phyloP scores from a whole-genome alignment of 2,329 filamentous ascomycete species.

The Alternaria panax region DNA sequence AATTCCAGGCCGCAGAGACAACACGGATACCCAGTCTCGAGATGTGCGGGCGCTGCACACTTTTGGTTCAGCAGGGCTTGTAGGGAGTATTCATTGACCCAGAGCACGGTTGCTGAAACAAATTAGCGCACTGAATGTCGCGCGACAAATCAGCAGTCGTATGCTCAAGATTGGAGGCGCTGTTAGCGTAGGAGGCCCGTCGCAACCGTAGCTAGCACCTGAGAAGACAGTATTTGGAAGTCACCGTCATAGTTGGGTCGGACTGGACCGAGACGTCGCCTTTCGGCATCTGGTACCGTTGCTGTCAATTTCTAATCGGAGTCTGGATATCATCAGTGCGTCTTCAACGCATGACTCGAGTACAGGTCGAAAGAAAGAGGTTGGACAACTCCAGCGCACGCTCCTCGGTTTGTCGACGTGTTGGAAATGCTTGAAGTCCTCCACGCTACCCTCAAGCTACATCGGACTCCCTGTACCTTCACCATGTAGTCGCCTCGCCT shows the following conservation, averaged over 20 bases:
- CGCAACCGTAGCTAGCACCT: neutral
- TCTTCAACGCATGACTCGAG: neutral
- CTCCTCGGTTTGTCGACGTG: neutral
- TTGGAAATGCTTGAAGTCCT: no score
- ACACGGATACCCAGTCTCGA: neutral
- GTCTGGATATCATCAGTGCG: neutral
- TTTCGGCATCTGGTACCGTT: neutral
- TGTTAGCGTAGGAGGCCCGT: slow-evolving; percentile 9
- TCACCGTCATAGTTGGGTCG: neutral
- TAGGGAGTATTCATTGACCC: neutral
- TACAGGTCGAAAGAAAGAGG: neutral
- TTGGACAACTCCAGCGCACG: neutral
- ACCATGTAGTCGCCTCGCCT: no score
- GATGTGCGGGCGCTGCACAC: slow-evolving; percentile 9
- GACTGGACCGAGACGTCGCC: neutral
- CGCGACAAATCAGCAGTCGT: slow-evolving; percentile 16
- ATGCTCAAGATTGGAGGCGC: slow-evolving; percentile 3
- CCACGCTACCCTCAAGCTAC: no score
- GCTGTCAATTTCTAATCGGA: neutral
- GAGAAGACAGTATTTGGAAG: neutral
- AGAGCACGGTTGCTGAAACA: slow-evolving; percentile 19
- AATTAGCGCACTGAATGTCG: slow-evolving; percentile 16
- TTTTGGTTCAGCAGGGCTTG: slow-evolving; percentile 10
- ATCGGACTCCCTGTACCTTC: no score
- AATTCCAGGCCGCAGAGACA: slow-evolving; percentile 1